Percentiles rank a stretch among this genome's conserved stretches.
phyloP scores from a whole-genome alignment of 345 rosid species.

The Gossypium herbaceum region DNA sequence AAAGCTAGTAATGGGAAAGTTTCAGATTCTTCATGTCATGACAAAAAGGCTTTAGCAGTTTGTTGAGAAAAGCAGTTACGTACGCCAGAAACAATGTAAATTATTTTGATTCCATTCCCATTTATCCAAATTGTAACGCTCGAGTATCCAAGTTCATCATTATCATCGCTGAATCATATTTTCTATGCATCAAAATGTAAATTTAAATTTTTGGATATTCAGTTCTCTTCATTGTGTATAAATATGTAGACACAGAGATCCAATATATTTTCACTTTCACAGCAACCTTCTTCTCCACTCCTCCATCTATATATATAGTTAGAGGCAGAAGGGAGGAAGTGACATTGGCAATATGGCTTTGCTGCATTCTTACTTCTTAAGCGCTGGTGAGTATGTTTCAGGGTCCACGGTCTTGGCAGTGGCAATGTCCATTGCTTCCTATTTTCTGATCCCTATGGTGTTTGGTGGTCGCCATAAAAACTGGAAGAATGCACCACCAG shows the following conservation, averaged over 20 bases:
- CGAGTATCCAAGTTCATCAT: no score
- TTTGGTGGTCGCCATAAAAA: conserved; percentile 5
- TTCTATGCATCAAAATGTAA: not conserved
- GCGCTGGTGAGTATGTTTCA: not conserved
- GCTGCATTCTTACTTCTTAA: not conserved
- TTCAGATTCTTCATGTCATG: not conserved
- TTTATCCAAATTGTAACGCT: not conserved
- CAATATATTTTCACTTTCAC: not conserved
- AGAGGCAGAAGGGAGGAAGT: not conserved
- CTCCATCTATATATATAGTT: not conserved
- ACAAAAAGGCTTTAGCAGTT: not conserved
- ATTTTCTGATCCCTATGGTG: conserved; percentile 13
- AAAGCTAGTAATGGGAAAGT: not conserved
- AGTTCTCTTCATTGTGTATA: not conserved
- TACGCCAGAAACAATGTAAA: not conserved
- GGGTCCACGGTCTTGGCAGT: not conserved
- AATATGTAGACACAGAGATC: not conserved
- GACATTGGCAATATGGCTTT: not conserved
- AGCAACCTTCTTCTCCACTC: not conserved
- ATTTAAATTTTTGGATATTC: not conserved
- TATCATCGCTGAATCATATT: no score
- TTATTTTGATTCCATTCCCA: not conserved
- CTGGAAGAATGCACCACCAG: conserved; percentile 24
- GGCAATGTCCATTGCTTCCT: not conserved
- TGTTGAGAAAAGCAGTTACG: not conserved